These are phyloP conservation scores for Bisporella sp. DNA, from an alignment of 2,329 filamentous ascomycete genomes.

Conservation along the genomic window DNA sequence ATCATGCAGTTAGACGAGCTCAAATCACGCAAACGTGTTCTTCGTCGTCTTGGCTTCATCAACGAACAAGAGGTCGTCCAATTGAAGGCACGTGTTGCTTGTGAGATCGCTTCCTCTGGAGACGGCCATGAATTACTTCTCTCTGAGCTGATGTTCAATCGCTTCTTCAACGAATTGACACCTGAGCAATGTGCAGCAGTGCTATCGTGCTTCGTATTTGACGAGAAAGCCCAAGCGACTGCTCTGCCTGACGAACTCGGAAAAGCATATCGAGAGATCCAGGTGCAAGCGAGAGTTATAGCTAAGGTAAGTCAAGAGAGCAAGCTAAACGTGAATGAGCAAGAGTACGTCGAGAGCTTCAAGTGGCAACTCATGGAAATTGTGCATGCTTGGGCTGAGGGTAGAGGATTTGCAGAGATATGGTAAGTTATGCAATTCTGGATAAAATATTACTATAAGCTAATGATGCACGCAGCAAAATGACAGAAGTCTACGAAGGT, in stretches of 20 bases:
- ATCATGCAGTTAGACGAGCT: conserved; percentile 93
- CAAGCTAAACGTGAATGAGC: conserved; percentile 89
- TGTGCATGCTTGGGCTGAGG: conserved; percentile 85
- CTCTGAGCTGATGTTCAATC: conserved; percentile 88
- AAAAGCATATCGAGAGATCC: conserved; percentile 81
- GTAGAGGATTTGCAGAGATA: conserved; percentile 84
- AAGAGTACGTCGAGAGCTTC: conserved; percentile 83
- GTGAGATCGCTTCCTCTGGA: conserved; percentile 81
- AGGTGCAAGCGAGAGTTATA: conserved; percentile 77
- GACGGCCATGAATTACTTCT: conserved; percentile 89
- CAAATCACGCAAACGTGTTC: conserved; percentile 89
- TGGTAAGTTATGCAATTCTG: conserved; percentile 59
- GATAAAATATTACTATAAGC: conserved; percentile 11
- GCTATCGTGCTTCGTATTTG: conserved; percentile 92
- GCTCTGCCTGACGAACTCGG: conserved; percentile 75
- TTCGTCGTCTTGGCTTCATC: conserved; percentile 90
- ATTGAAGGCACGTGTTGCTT: conserved; percentile 93
- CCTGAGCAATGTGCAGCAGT: conserved; percentile 83
- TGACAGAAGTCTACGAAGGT: conserved; percentile 97
- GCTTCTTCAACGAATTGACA: conserved; percentile 93
- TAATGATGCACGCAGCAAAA: conserved; percentile 59
- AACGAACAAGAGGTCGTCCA: conserved; percentile 94
- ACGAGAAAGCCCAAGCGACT: conserved; percentile 82
- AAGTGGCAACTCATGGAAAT: conserved; percentile 98
- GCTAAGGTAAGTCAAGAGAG: conserved; percentile 93